Conservation (phyloP, 306 rosid genomes). For the Fagus crenata region DNA sequence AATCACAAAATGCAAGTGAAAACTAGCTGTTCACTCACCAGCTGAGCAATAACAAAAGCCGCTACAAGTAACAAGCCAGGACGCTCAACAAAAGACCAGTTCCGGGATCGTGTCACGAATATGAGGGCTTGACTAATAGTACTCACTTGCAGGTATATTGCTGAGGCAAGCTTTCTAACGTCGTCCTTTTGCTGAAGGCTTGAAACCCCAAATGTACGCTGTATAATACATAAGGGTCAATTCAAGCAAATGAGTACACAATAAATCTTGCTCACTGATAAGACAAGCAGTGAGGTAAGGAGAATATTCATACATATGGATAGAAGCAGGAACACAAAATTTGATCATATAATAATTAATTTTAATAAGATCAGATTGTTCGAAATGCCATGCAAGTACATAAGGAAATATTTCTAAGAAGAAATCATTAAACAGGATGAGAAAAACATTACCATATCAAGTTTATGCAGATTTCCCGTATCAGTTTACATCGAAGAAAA, state of each 20-base stretch:
- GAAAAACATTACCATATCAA: not conserved
- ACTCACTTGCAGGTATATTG: constrained; percentile 81
- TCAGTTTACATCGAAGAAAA: not conserved
- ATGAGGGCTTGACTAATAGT: constrained; percentile 80
- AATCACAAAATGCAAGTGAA: constrained; percentile 1
- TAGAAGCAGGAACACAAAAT: not conserved
- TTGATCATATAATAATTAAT: not conserved
- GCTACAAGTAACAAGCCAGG: constrained; percentile 68
- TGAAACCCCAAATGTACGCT: constrained; percentile 74
- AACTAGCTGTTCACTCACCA: constrained; percentile 50
- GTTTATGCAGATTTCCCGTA: not conserved
- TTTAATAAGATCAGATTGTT: not conserved
- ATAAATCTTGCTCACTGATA: not conserved
- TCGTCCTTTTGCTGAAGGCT: constrained; percentile 53
- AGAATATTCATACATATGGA: not conserved
- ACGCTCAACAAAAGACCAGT: constrained; percentile 74
- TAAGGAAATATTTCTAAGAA: too few relatives aligned
- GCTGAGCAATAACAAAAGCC: constrained; percentile 71
- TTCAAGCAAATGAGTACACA: constrained; percentile 1
- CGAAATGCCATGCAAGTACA: too few relatives aligned
- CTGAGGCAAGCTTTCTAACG: constrained; percentile 67
- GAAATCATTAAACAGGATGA: not conserved
- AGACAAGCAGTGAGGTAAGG: not conserved
- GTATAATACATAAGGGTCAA: constrained; percentile 24
- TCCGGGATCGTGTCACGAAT: constrained; percentile 70